These are phyloP conservation scores for Trichoderma harzianum DNA, from an alignment of 2,329 filamentous ascomycete species.

Conservation along the genomic window DNA sequence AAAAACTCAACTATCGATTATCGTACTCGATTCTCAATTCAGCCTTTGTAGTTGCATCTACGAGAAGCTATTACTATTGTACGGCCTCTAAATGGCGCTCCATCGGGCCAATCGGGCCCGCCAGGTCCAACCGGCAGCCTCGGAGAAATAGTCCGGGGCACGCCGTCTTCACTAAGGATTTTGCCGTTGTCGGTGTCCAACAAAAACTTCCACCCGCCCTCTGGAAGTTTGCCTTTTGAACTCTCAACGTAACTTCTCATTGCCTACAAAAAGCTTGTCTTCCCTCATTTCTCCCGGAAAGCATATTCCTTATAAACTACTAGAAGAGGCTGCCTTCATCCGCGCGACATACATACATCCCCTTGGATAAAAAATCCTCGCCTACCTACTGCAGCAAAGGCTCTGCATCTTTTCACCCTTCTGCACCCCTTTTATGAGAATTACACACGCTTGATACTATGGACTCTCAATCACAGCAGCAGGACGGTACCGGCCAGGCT, in stretches of 20 bases:
- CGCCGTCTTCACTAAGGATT: slow-evolving; percentile 14
- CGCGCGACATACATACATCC: background rate
- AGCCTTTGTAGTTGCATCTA: background rate
- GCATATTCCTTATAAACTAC: background rate
- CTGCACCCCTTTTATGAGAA: background rate
- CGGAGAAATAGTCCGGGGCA: slow-evolving; percentile 17
- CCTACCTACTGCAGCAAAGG: background rate
- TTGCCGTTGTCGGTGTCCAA: slow-evolving; percentile 8
- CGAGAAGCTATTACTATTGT: background rate
- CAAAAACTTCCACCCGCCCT: slow-evolving; percentile 15
- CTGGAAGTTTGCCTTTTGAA: background rate
- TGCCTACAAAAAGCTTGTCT: background rate
- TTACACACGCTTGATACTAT: background rate
- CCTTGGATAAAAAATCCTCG: background rate
- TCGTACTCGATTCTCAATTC: background rate
- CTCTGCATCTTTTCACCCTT: background rate
- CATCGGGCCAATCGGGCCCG: background rate
- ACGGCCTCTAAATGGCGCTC: slow-evolving; percentile 4
- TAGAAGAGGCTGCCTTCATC: background rate
- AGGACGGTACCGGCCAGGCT: slow-evolving; percentile 26
- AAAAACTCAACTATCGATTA: background rate
- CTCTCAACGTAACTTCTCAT: background rate
- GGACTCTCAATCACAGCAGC: slow-evolving; percentile 21
- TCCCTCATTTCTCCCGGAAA: background rate
- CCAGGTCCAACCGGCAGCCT: slow-evolving; percentile 15